Conservation (phyloP, 495 filamentous ascomycete genomes). For the Choiromyces venosus region DNA sequence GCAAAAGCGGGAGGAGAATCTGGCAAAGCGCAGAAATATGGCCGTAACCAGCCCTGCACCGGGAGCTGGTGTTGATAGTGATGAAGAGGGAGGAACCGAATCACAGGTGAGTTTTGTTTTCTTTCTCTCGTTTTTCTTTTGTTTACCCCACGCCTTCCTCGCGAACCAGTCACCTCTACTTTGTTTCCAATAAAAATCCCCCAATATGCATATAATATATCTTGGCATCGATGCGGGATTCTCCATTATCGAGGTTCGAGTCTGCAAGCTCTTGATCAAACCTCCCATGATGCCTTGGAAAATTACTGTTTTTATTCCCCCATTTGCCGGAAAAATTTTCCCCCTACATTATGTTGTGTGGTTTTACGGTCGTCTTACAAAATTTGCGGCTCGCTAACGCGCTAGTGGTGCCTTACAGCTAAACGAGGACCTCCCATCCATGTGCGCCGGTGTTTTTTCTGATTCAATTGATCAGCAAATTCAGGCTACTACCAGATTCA, state of each 20-base stretch:
- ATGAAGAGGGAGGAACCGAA: conserved; percentile 94
- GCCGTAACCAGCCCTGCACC: conserved; percentile 67
- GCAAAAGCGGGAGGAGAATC: conserved; percentile 94
- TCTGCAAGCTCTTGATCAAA: background rate
- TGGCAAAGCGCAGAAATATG: conserved; percentile 96
- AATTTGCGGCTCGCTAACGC: conserved; percentile 40
- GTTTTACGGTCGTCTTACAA: background rate
- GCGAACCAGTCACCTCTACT: background rate
- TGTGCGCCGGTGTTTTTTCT: conserved; percentile 97
- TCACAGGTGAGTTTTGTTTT: conserved; percentile 71
- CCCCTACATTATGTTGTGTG: background rate
- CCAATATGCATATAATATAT: background rate
- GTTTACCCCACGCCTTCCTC: conserved; percentile 6
- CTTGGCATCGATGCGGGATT: background rate
- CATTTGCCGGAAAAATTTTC: background rate
- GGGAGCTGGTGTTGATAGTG: conserved; percentile 89
- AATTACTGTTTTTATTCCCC: background rate
- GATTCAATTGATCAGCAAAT: conserved; percentile 98
- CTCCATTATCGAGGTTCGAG: background rate
- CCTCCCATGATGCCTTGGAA: background rate
- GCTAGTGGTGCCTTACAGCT: conserved; percentile 56
- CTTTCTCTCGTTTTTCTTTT: conserved; percentile 22
- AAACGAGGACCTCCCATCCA: conserved; percentile 93
- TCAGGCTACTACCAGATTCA: conserved; percentile 97
- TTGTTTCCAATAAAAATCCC: background rate